phyloP scores from a whole-genome alignment of 495 filamentous ascomycete genomes.

The Talaromyces stipitatus region DNA sequence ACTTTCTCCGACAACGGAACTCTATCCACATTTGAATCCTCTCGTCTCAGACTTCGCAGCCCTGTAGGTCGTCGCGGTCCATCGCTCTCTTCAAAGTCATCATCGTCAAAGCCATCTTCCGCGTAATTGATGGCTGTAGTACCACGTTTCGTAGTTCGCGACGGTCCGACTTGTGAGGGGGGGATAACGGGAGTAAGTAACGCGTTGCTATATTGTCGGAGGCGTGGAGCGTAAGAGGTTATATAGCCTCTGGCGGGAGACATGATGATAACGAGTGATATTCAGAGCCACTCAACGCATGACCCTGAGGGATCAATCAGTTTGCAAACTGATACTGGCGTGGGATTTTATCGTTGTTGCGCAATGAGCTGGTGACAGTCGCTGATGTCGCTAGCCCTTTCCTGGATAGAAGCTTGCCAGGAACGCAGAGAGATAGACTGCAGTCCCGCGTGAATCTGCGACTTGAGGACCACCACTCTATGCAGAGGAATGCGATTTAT shows the following conservation, averaged over 20 bases:
- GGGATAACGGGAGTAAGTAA: conserved; percentile 83
- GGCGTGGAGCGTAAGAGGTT: conserved; percentile 83
- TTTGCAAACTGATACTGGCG: conserved; percentile 6
- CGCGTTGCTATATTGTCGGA: conserved; percentile 88
- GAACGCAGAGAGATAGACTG: neutral
- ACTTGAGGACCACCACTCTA: neutral
- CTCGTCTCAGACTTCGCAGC: conserved; percentile 69
- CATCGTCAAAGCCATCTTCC: conserved; percentile 90
- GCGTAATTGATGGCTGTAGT: conserved; percentile 96
- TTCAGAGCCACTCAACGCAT: conserved; percentile 37
- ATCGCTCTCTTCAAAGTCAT: conserved; percentile 87
- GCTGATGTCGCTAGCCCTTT: conserved; percentile 3
- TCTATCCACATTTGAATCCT: conserved; percentile 59
- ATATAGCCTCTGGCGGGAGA: conserved; percentile 77
- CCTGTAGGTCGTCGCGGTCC: conserved; percentile 74
- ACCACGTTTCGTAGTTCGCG: conserved; percentile 91
- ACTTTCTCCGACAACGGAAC: conserved; percentile 62
- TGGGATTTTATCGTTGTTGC: neutral
- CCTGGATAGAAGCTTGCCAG: conserved; percentile 5
- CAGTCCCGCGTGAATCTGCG: neutral
- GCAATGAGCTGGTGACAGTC: neutral
- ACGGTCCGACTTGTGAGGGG: conserved; percentile 52
- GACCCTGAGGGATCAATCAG: conserved; percentile 20
- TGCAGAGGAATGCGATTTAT: neutral
- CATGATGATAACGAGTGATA: conserved; percentile 32